Evolutionary conservation across 768 basidiomycete species (phyloP).

Genomic region (Suillus cothurnatus): DNA sequence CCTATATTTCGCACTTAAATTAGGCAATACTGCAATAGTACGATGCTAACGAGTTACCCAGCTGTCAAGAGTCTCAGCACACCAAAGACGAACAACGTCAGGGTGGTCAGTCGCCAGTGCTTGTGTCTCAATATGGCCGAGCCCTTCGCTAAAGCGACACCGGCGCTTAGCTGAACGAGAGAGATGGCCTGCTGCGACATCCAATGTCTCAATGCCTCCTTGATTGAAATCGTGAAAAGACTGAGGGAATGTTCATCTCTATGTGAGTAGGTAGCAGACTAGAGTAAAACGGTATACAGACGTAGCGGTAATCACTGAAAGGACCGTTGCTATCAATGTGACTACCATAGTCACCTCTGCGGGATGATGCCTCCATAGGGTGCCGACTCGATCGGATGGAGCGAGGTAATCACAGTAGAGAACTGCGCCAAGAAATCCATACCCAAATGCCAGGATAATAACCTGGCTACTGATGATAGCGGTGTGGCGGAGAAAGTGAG

Average conservation of each 20-base stretch:
- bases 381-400: background rate
- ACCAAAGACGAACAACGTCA: conserved; percentile 13
- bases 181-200: conserved; percentile 17
- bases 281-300: background rate
- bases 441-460: conserved; percentile 9
- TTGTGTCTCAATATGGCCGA: conserved; percentile 6
- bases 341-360: conserved; percentile 9
- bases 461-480: background rate
- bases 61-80: conserved; percentile 18
- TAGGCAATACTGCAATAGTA: background rate
- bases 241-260: background rate
- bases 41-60: conserved; percentile 10
- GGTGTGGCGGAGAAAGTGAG: background rate
- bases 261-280: background rate
- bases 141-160: conserved; percentile 12
- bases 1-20: conserved; percentile 8
- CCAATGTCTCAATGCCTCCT: conserved; percentile 19
- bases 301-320: conserved; percentile 5
- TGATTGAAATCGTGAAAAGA: conserved; percentile 9
- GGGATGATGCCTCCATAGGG: conserved; percentile 6
- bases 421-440: conserved; percentile 12
- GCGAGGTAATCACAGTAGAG: conserved; percentile 2
- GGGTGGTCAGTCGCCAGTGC: conserved; percentile 2
- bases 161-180: conserved; percentile 14
- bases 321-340: conserved; percentile 11